phyloP scores from a whole-genome alignment of 2,329 filamentous ascomycete genomes.

The Myriosclerotinia duriaeana region DNA sequence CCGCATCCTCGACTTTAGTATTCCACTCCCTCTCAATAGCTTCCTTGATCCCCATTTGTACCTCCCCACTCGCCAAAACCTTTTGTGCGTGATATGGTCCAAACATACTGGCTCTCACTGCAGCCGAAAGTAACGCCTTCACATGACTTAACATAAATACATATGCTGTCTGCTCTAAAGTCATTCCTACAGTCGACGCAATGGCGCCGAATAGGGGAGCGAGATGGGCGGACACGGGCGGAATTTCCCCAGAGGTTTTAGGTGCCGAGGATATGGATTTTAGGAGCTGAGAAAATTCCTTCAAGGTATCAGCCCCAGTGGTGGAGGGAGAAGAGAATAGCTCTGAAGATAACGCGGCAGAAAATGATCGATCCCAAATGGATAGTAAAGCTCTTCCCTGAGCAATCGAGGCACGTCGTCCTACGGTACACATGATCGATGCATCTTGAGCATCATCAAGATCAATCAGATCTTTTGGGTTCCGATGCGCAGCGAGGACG shows the following conservation, averaged over 20 bases:
- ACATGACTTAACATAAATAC: conserved; percentile 75
- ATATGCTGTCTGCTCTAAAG: conserved; percentile 64
- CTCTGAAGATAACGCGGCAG: conserved; percentile 41
- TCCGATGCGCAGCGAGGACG: conserved; percentile 64
- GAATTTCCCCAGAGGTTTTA: conserved; percentile 36
- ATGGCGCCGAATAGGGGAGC: conserved; percentile 70
- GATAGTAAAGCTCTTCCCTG: conserved; percentile 73
- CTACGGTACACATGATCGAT: conserved; percentile 74
- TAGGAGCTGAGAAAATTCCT: conserved; percentile 35
- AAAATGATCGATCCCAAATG: conserved; percentile 74
- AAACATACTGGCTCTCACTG: conserved; percentile 73
- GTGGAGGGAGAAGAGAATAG: conserved; percentile 25
- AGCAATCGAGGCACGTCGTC: conserved; percentile 69
- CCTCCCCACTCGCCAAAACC: conserved; percentile 60
- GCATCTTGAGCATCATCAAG: conserved; percentile 79
- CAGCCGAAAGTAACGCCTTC: conserved; percentile 73
- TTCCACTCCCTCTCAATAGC: conserved; percentile 62
- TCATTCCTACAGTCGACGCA: conserved; percentile 60
- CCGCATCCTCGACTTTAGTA: conserved; percentile 62
- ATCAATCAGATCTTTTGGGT: conserved; percentile 50
- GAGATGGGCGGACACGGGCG: conserved; percentile 61
- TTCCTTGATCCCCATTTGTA: conserved; percentile 57
- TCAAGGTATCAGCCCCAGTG: conserved; percentile 33
- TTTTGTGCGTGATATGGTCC: conserved; percentile 79
- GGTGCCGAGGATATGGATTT: conserved; percentile 31